Base-by-base conservation (phyloP, 495 filamentous ascomycete species). In the Aspergillus cavernicola region DNA sequence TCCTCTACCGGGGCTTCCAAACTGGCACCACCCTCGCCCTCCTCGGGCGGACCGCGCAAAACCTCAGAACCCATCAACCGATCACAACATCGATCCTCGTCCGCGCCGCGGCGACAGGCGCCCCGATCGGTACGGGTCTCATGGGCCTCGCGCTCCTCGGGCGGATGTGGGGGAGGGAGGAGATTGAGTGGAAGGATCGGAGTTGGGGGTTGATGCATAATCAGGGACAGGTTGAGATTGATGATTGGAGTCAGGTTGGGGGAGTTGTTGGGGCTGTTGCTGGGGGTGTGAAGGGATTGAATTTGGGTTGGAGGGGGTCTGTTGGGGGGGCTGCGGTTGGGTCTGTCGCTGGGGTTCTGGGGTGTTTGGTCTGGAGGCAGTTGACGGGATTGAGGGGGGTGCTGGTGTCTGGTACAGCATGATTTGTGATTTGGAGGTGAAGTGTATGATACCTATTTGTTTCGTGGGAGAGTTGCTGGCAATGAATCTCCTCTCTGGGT, bases 111-210 rank as follows among this genome's bases (percentile, higher is more conserved):
- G 72, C 73, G 1, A 49, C 56, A 0, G 67, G 69, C 35, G 62
- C 28, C 0, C 10, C 48, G 13, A 43, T 62, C 56, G 67, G 63
- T 1, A 57, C 62, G 6, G 73, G 56, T 0, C 31, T 72, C 1
- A 15, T 71, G 12, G 55, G 59, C n/a, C 31, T 76, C 7, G 68
- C 41, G 26, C 47, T 82, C 10, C 39, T 64, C 11, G 66, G 28
- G 0, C 62, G 76, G 8, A 85, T 86, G 83, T 68, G 66, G 57
- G 75, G 75, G 0, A 62, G 69, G 18, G 75, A 83, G 58, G 69
- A 77, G 37, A 79, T 85, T 51, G 83, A 85, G 59, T 86, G 83
- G 83, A 61, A 78, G 55, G 82, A 85, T 62, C 73, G 83, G 28
- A 68, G 69, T 35, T 86, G 82, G 82, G 64, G 82, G 23, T 51